Conservation (phyloP, 2,329 filamentous ascomycete species). For the Fusarium veterinarium region DNA sequence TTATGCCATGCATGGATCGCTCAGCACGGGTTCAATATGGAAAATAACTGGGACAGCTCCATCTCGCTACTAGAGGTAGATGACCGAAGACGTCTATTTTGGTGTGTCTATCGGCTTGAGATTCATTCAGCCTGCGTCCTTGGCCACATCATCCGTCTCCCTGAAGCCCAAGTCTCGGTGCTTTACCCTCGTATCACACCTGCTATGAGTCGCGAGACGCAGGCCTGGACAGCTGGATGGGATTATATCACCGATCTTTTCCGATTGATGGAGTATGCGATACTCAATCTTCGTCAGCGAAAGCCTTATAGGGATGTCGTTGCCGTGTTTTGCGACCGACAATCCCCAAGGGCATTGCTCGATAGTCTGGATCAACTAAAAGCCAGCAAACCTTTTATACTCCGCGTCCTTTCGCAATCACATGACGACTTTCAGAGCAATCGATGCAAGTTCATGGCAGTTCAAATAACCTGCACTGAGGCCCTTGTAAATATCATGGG, state of each 20-base stretch:
- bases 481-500: background rate
- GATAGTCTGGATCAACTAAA: background rate
- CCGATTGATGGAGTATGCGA: background rate
- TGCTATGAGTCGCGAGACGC: background rate
- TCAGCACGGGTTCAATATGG: background rate
- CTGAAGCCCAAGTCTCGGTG: background rate
- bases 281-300: background rate
- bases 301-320: background rate
- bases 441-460: background rate
- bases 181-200: conserved; percentile 1
- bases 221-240: background rate
- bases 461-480: background rate
- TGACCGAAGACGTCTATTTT: background rate
- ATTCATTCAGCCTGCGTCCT: background rate
- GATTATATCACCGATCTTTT: background rate
- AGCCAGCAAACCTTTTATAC: background rate
- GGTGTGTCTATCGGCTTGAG: background rate
- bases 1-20: background rate
- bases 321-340: background rate
- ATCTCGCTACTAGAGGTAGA: background rate
- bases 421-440: background rate
- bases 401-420: background rate
- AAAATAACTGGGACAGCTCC: background rate
- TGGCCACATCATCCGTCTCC: background rate
- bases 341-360: background rate